Base-by-base conservation (phyloP, 495 filamentous ascomycete genomes). In the Penicillium salamii region DNA sequence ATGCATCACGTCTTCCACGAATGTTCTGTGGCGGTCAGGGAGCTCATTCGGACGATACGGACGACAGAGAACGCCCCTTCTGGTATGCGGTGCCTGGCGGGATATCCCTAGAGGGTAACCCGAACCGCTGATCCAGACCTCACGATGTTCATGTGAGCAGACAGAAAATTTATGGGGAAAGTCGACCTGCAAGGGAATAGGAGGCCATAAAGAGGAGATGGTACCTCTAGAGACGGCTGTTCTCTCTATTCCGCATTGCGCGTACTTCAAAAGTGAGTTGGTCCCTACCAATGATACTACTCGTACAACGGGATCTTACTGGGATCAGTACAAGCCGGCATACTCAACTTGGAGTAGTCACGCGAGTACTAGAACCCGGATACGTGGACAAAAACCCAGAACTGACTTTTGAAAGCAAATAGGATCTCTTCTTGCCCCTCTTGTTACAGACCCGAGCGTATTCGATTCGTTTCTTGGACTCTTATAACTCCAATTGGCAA, bases 81-180 rank as follows among this genome's bases (percentile, higher is more conserved):
- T 37, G 41, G 49, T 29, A 37, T 35, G 28, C 8, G 24, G 49
- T 52, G 17, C 52, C 59, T 57, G 50, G 54, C 61, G 65, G 67
- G 57, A 66, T 60, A 49, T 39, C 68, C 66, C 26, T 33, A 69
- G 52, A 62, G n/a, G 62, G 68, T 63, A 71, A 71, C 43, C 68
- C 68, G 68, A 65, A 50, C 52, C 55, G 55, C 54, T 20, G 48
- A 44, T 55, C 62, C 59, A 66, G 62, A 58, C 55, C 23, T 43
- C 48, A 42, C 23, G 38, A 51, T 40, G 46, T 45, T 45, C 52
- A 54, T 54, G 52, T 54, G 52, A 54, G 41, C 46, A 42, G 18
- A 34, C 40, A 46, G 44, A 46, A 49, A 53, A 26, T 26, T 26
- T 8, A 26, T 26, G 14, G 20, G 14, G 13, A 35, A 46, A 31